Evolutionary conservation across 257 asterid species (phyloP).

Genomic region (Jasminum sambac): DNA sequence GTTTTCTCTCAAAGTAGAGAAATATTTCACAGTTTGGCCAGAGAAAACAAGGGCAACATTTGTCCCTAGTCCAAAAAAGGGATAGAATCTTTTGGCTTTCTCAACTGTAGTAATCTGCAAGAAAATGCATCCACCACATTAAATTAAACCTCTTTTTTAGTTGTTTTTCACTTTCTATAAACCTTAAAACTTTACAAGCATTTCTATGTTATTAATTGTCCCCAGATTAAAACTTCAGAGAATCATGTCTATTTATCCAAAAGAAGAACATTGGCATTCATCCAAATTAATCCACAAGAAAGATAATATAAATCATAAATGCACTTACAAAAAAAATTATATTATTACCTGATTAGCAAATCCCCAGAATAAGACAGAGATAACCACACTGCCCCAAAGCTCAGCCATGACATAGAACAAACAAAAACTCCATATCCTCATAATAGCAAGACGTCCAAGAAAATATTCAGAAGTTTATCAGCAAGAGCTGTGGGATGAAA

Average conservation of each 20-base stretch:
- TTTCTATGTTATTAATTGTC: neutral
- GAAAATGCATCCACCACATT: neutral
- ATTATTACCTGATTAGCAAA: conserved; percentile 90
- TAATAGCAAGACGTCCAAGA: conserved; percentile 95
- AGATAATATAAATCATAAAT: conserved; percentile 8
- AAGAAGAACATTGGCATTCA: conserved; percentile 11
- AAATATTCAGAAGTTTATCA: conserved; percentile 58
- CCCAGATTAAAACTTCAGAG: conserved; percentile 4
- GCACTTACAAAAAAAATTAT: neutral
- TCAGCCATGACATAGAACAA: conserved; percentile 99
- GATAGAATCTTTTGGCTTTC: conserved; percentile 91
- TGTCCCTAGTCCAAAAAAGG: conserved; percentile 95
- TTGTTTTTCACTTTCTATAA: neutral
- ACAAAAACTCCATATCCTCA: conserved; percentile 99
- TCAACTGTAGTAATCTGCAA: conserved; percentile 88
- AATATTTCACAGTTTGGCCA: conserved; percentile 93
- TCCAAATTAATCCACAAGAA: conserved; percentile 20
- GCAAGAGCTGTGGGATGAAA: conserved; percentile 94
- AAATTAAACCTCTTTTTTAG: neutral
- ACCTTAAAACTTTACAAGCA: neutral
- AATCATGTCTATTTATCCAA: conserved; percentile 5
- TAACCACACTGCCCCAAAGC: conserved; percentile 98
- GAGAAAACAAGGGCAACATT: conserved; percentile 93
- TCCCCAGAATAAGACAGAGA: conserved; percentile 98
- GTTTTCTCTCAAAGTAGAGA: conserved; percentile 76